Evolutionary conservation across 805 yeast genomes (phyloP), one percentile per base, ranked within the genome.

Genomic region (Schizosaccharomyces octosporus): DNA sequence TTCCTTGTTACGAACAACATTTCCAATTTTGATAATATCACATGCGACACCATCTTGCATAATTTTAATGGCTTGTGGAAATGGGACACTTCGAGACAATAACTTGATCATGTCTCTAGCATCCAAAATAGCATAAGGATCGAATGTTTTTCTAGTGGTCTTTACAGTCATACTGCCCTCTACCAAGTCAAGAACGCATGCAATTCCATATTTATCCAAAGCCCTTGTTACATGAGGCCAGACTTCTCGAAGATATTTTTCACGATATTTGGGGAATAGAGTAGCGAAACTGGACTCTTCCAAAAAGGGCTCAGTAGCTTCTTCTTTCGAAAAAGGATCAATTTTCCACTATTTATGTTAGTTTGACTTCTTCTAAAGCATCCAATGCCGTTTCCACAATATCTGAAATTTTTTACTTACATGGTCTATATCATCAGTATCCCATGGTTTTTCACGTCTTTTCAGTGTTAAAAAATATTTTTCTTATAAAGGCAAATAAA

Each of bases 91-190:
- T 72, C 98, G 81, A 0, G 97, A 95, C 66, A 93, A 76, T 61
- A 93, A 78, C 72, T 90, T 93, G 69, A 93, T 87, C 71, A 93
- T 77, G 72, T 93, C 98, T 70, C 98, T 81, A 21, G 97, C 97
- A 68, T 88, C 90, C 67, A 93, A 78, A 66, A 93, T 87, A 61
- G 85, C 82, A 5, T 95, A 94, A 0, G 98, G 98, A 70, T 93
- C 98, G 71, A 73, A 93, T 0, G 98, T 89, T 71, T 90, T 93
- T 71, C 95, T 80, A 2, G 97, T 90, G 17, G 98, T 93, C 67
- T 83, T 86, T 19, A 93, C 98, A 0, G 95, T 83, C 97, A 93
- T 93, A 2, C 96, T 83, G 57, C 98, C 98, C 70, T 93, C 97
- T 32, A 93, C 95, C 65, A 93, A 75, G 72, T 93, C 87, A 64